Conservation (phyloP, 139 green algal species). For the Pycnococcus provasolii region DNA sequence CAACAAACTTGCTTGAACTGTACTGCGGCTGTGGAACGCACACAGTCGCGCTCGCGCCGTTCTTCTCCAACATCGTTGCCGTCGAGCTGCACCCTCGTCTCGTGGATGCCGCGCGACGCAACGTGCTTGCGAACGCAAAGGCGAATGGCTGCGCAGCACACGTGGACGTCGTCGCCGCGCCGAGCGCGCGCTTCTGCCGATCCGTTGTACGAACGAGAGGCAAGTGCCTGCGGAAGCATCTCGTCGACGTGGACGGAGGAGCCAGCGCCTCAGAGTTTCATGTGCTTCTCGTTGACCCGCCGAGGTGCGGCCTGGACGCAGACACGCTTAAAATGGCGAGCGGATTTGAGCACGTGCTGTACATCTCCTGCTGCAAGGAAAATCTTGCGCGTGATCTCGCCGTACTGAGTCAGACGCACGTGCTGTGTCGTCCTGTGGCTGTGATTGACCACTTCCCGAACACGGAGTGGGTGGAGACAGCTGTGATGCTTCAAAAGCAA, state of each 20-base stretch:
- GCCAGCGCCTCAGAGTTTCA: background rate
- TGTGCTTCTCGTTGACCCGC: constrained; percentile 22
- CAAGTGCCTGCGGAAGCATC: background rate
- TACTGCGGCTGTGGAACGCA: constrained; percentile 25
- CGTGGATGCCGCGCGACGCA: constrained; percentile 7
- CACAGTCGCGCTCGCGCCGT: constrained; percentile 9
- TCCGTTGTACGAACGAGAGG: background rate
- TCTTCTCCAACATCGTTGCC: constrained; percentile 7
- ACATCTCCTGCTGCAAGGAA: constrained; percentile 14
- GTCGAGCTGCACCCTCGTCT: constrained; percentile 7
- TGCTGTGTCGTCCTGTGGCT: background rate
- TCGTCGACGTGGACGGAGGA: background rate
- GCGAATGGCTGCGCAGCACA: background rate
- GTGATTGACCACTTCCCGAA: constrained; percentile 8
- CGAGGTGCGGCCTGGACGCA: constrained; percentile 20
- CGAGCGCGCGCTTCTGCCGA: constrained; percentile 1
- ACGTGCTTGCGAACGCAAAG: constrained; percentile 9
- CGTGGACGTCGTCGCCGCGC: background rate
- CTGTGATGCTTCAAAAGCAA: background rate
- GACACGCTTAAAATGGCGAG: constrained; percentile 12
- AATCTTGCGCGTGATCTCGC: background rate
- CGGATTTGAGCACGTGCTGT: constrained; percentile 19
- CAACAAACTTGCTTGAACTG: constrained; percentile 15
- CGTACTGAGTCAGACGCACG: constrained; percentile 4
- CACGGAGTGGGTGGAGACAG: constrained; percentile 2